Conservation (phyloP, 2,329 filamentous ascomycete genomes). For the Nigrospora sphaerica region DNA sequence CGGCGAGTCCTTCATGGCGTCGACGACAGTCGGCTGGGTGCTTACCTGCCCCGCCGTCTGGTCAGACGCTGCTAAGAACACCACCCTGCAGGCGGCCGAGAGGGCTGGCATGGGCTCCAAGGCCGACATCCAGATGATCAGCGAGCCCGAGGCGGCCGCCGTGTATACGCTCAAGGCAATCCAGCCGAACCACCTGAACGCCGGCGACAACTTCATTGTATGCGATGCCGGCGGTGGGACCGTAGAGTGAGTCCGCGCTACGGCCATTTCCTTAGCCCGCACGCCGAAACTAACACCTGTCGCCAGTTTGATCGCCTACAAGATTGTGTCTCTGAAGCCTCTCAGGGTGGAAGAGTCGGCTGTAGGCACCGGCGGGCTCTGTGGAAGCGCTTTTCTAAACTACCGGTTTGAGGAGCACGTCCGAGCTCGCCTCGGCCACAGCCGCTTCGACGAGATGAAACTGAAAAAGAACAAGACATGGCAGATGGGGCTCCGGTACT, state of each 20-base stretch:
- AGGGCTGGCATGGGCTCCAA: conserved; percentile 69
- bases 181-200: conserved; percentile 64
- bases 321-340: conserved; percentile 66
- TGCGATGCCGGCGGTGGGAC: conserved; percentile 58
- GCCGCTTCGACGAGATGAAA: conserved; percentile 68
- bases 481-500: conserved; percentile 73
- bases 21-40: conserved; percentile 70
- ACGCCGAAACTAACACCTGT: conserved; percentile 3
- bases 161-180: conserved; percentile 76
- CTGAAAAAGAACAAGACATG: conserved; percentile 71
- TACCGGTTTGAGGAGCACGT: conserved; percentile 77
- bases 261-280: too few species aligned
- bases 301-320: conserved; percentile 65
- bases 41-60: conserved; percentile 78
- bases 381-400: conserved; percentile 73
- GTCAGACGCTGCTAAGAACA: conserved; percentile 81
- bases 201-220: conserved; percentile 60
- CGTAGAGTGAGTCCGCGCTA: conserved; percentile 48
- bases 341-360: conserved; percentile 71
- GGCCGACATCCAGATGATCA: conserved; percentile 69
- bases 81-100: conserved; percentile 70
- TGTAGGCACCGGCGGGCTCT: conserved; percentile 70
- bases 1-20: conserved; percentile 71
- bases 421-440: conserved; percentile 56
- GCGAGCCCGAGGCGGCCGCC: conserved; percentile 72